Evolutionary conservation across 108 stramenopile genomes (phyloP), one percentile per base, ranked within the genome.

Genomic region (Epithemia pelagica): DNA sequence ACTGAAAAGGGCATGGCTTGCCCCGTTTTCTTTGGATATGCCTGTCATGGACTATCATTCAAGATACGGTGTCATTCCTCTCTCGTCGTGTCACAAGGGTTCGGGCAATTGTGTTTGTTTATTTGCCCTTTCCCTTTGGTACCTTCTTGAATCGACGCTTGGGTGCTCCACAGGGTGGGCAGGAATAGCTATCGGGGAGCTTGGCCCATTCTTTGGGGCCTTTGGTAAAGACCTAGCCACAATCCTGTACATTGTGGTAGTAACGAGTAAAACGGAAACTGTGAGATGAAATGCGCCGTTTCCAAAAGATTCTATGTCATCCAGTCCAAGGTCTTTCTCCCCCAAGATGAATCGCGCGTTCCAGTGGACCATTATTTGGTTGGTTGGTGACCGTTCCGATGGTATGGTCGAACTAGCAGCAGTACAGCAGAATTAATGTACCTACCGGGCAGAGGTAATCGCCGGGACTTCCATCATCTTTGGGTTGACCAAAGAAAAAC

Each of bases 201-300:
- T 79, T 79, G 1, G 83, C 86, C 91, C 91, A 92, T 26, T 84
- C 91, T 23, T 82, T 75, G 26, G 88, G 84, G 37, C 91, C 91
- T 64, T 92, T 89, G n/a, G 91, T 92, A 68, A 88, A 92, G 2
- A 92, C 87, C 65, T 89, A 92, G 19, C 88, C 88, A 46, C 91
- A 92, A 62, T 91, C 83, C 81, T 83, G 24, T n/a, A 58, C 52
- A n/a, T n/a, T 20, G 57, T 52, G 5, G 33, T 20, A 24, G 52
- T 22, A 0, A n/a, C 25, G 22, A 10, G 58, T 29, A 59, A 19
- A 8, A 65, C 30, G 29, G 30, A 37, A 19, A 10, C 28, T 29
- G 28, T 26, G 33, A 37, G 27, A 37, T 28, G 21, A 32, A 1
- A 2, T 32, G 37, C 3, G 23, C 46, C 22, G 8, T n/a, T 30